Evolutionary conservation across 257 asterid genomes (phyloP), one percentile per base, ranked within the genome.

Genomic region (Solanum peruvianum): DNA sequence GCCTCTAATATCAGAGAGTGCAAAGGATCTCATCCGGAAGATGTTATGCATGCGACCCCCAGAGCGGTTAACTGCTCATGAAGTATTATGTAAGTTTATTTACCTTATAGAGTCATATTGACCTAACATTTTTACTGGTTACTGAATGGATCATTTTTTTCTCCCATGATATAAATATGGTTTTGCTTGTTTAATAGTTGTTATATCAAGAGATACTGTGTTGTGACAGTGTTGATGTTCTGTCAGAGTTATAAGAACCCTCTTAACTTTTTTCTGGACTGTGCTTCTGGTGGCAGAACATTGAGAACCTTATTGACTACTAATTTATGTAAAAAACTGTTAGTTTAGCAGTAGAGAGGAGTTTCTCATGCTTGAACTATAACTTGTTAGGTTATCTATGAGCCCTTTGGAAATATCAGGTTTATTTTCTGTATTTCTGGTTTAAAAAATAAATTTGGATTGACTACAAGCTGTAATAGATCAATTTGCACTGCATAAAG

Each of bases 11-110:
- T 95, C 98, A 58, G 96, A 92, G 83, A 94, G 98, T 85, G 98
- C 95, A 18, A 94, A 95, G 92, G 97, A 95, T 93, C 98, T 95
- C 88, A 95, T 95, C 31, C 90, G 92, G 80, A 91, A 89, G 92
- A 95, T 93, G 97, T 90, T 95, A 84, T 96, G 98, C 95, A 94
- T 94, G 97, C 93, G 82, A 41, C 97, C 98, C 84, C 92, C 98
- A 5, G 96, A 94, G 11, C 92, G 98, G 33, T 87, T 94, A 87
- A 92, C 97, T 82, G 98, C 98, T 88, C 98, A 94, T 91, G 92
- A 94, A 94, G 98, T 96, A 89, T 87, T 94, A 89, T 94, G 98
- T 94, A 91, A 87, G 98, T 89, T 90, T 86, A 11, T 90, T 90
- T 86, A 18, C 87, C 77, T 49, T 64, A 47, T 29, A 42, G 27